Evolutionary conservation across 2,329 filamentous ascomycete species (phyloP).

Genomic region (Septoria petroselini): DNA sequence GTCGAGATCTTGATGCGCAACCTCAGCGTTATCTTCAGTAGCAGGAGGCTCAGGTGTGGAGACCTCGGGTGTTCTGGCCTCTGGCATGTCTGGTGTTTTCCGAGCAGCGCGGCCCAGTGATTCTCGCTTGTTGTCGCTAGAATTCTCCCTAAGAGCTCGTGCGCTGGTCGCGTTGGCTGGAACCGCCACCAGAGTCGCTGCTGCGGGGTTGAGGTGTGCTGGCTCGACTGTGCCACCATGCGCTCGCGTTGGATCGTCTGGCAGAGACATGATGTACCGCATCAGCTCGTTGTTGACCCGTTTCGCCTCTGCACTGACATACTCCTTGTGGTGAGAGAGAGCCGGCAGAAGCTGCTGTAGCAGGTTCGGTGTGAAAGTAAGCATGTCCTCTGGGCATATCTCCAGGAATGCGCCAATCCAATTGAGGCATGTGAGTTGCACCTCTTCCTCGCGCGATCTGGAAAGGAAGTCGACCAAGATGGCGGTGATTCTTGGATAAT

Average conservation of each 20-base stretch:
- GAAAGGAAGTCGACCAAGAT: constrained; percentile 88
- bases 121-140: constrained; percentile 24
- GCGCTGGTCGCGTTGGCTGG: background rate
- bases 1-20: constrained; percentile 48
- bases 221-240: constrained; percentile 17
- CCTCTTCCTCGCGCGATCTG: constrained; percentile 81
- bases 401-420: constrained; percentile 98
- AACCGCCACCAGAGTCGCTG: constrained; percentile 1
- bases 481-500: constrained; percentile 85
- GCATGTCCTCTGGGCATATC: constrained; percentile 93
- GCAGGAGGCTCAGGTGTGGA: constrained; percentile 31
- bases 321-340: constrained; percentile 86
- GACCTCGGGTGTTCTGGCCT: constrained; percentile 29
- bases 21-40: constrained; percentile 18
- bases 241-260: constrained; percentile 56
- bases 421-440: constrained; percentile 81
- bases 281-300: constrained; percentile 88
- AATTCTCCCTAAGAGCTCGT: constrained; percentile 6
- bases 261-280: constrained; percentile 89
- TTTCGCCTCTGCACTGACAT: constrained; percentile 81
- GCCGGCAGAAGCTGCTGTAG: constrained; percentile 88
- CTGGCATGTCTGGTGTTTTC: constrained; percentile 30
- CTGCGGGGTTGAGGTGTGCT: constrained; percentile 3
- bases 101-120: constrained; percentile 20
- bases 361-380: constrained; percentile 90